Evolutionary conservation across 495 filamentous ascomycete genomes (phyloP).

Genomic region (Hypoxylon rickii): DNA sequence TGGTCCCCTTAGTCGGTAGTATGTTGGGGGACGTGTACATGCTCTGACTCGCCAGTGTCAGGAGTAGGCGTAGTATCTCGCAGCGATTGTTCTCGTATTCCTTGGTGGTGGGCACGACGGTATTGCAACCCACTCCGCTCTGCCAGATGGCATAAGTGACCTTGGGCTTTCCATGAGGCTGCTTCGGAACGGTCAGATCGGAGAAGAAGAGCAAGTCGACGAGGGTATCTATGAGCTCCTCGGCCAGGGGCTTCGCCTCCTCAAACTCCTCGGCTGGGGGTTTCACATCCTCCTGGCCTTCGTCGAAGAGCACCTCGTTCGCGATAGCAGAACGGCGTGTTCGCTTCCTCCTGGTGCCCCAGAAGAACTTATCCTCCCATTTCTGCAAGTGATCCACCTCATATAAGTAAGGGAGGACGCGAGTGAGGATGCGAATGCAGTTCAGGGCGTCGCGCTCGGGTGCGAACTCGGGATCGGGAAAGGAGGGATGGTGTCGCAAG

Average conservation of each 20-base stretch:
- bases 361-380: slow-evolving; percentile 96
- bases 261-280: slow-evolving; percentile 68
- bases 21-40: slow-evolving; percentile 89
- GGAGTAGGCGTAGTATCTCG: slow-evolving; percentile 83
- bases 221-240: slow-evolving; percentile 91
- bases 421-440: slow-evolving; percentile 90
- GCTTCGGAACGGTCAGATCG: slow-evolving; percentile 78
- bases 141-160: slow-evolving; percentile 97
- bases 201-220: slow-evolving; percentile 90
- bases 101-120: slow-evolving; percentile 82
- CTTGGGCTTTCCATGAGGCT: slow-evolving; percentile 70
- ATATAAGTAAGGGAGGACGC: slow-evolving; percentile 89
- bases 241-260: slow-evolving; percentile 83
- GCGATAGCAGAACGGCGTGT: slow-evolving; percentile 57
- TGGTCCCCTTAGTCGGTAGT: slow-evolving; percentile 83
- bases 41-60: slow-evolving; percentile 85
- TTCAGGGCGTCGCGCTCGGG: slow-evolving; percentile 90
- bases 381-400: slow-evolving; percentile 82
- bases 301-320: slow-evolving; percentile 85
- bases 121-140: slow-evolving; percentile 94
- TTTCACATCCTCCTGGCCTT: slow-evolving; percentile 58
- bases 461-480: slow-evolving; percentile 86
- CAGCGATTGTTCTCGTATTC: slow-evolving; percentile 90
- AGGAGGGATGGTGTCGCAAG: slow-evolving; percentile 85
- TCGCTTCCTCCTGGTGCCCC: slow-evolving; percentile 72